These are phyloP conservation scores for Macadamia tetraphylla DNA, from an alignment of 164 flowering plant genomes.

Conservation along the genomic window DNA sequence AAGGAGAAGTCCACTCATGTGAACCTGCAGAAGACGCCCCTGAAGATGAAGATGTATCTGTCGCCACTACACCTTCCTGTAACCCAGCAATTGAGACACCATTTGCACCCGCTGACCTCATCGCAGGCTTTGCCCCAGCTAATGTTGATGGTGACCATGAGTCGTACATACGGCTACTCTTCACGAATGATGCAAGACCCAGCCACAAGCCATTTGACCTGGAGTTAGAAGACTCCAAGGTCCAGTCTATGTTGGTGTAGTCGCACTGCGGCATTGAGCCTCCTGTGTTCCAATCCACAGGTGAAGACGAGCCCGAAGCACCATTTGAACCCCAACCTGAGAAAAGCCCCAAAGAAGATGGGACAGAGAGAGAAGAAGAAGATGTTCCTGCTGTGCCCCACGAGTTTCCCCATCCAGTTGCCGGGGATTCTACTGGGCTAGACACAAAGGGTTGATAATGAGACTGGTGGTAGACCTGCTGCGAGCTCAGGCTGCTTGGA, in stretches of 20 bases:
- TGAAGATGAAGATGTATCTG: conserved; percentile 3
- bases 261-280: conserved; percentile 48
- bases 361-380: conserved; percentile 32
- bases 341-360: conserved; percentile 68
- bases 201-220: conserved; percentile 34
- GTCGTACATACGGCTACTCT: conserved; percentile 27
- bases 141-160: conserved; percentile 17
- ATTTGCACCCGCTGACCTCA: conserved; percentile 18
- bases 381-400: conserved; percentile 29
- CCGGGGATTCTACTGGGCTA: conserved; percentile 26
- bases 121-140: conserved; percentile 12
- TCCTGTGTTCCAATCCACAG: conserved; percentile 63
- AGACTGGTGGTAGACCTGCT: conserved; percentile 39
- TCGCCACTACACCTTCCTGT: conserved; percentile 38
- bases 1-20: conserved; percentile 71
- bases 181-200: conserved; percentile 28
- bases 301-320: conserved; percentile 50
- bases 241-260: conserved; percentile 75
- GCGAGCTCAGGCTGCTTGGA: conserved; percentile 23
- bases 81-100: conserved; percentile 26
- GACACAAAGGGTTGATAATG: conserved; percentile 26
- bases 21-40: conserved; percentile 28
- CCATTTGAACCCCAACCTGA: conserved; percentile 47
- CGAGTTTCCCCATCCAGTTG: conserved; percentile 17
- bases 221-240: conserved; percentile 34